Base-by-base conservation (phyloP, 345 rosid species). In the Brassica cretica region DNA sequence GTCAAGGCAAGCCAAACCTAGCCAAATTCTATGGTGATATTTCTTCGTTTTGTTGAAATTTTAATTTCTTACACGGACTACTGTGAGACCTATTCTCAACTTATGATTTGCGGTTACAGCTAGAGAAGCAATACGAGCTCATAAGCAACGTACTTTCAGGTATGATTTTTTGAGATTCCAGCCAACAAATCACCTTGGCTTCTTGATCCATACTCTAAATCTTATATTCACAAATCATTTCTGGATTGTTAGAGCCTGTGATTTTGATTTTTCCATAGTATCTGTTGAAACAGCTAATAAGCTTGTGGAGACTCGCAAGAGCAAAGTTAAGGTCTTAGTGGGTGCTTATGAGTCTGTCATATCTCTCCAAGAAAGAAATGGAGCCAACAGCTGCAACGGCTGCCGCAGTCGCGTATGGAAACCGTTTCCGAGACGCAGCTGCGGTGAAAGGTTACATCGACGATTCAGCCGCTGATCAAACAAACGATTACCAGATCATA, bases 351-450 rank as follows among this genome's bases (percentile, higher is more conserved):
- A 27, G 30, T 27, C 30, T 27, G 30, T 27, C 30, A 27, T 27
- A 27, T 27, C 30, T 27, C 30, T 27, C 30, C 71, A 19, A 74
- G 70, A 76, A 76, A 61, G 77, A 76, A 24, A 76, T 37, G 70
- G 77, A 76, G 30, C 76, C 76, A n/a, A 4, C 64, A 59, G 56
- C 19, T 51, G 56, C 56, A 51, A 51, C 2, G 8, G 18, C 56
- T 0, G 56, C 56, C 56, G 19, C 19, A 51, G n/a, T 30, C 27
- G 71, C 29, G 10, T 5, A 51, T 25, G 78, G 56, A 32, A 71
- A 64, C 59, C 58, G 76, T 32, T 32, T 32, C 59, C 30, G 16
- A 46, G 55, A 4, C 16, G 5, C 16, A 46, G 56, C 56, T 51
- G 19, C 19, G 56, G 56, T n/a, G 56, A 51, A n/a, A 51, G 56